Evolutionary conservation across 2,329 filamentous ascomycete genomes (phyloP).

Genomic region (Aspergillus glaucus): DNA sequence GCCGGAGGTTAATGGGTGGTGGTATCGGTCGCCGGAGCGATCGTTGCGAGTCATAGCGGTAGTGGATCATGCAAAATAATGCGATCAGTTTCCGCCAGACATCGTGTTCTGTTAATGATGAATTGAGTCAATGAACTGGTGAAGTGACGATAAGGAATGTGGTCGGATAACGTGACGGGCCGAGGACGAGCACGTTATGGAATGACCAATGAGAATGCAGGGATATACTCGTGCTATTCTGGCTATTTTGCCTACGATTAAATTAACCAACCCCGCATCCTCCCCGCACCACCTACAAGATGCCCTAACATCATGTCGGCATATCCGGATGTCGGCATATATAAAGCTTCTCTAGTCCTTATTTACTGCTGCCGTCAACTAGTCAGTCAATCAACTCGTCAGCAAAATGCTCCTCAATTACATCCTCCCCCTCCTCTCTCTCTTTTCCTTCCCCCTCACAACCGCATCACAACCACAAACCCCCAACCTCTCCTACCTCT

Average conservation of each 20-base stretch:
- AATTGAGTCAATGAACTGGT: neutral
- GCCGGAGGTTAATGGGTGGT: constrained; percentile 47
- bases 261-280: neutral
- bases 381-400: neutral
- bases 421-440: neutral
- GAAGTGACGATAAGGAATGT: neutral
- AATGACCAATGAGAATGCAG: neutral
- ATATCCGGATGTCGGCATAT: too few relatives aligned
- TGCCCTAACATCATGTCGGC: too few relatives aligned
- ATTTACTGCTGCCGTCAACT: neutral
- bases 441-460: neutral
- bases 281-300: neutral
- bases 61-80: neutral
- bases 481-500: constrained; percentile 17
- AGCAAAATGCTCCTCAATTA: neutral
- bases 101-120: neutral
- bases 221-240: neutral
- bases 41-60: neutral
- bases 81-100: neutral
- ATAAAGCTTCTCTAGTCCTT: neutral
- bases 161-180: neutral
- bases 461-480: neutral
- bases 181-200: neutral
- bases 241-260: too few relatives aligned
- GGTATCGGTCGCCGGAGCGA: neutral